Base-by-base conservation (phyloP, 768 basidiomycete genomes). In the Boletus rubropictus region DNA sequence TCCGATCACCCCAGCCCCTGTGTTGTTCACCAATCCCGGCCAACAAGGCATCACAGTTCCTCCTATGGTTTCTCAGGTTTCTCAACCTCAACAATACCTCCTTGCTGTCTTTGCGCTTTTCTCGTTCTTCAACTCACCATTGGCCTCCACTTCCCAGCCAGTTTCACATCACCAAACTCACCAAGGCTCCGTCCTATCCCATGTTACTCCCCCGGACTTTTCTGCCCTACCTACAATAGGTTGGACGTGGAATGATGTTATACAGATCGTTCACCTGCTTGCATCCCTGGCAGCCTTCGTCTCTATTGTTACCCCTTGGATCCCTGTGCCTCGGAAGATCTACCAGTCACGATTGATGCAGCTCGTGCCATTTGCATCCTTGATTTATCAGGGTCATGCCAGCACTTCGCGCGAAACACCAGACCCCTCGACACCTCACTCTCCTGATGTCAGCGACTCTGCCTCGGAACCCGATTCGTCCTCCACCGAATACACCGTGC, bases 31-130 rank as follows among this genome's bases (percentile, higher is more conserved):
- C 11, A 46, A 53, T 25, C 50, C 59, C 3, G 50, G 51, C 25
- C 53, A 57, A 12, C 42, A 58, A 28, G 36, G 40, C 38, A 51
- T 59, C 21, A 46, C 41, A 4, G 48, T 55, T 1, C 51, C 56
- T 9, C 49, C 54, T 8, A 17, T 39, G 4, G 31, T 34, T 15
- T 38, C 59, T 29, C 64, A 56, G 29, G 34, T 39, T 5, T 7
- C 25, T 17, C 61, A 60, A 15, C 63, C 69, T 3, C 72, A 65
- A 35, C 87, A 89, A 51, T 89, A 86, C 63, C 81, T 91, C 42
- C 79, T 92, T 39, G 88, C 86, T 22, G 80, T 80, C 22, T 91
- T 91, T 57, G 86, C 86, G 0, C 72, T 91, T 44, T 89, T 92
- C 69, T 89, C 86, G 0, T 86, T 91, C 68, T 87, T 89, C 72